Conservation (phyloP, 192 early-diverging fungal genomes). For the Martensiomyces pterosporus region DNA sequence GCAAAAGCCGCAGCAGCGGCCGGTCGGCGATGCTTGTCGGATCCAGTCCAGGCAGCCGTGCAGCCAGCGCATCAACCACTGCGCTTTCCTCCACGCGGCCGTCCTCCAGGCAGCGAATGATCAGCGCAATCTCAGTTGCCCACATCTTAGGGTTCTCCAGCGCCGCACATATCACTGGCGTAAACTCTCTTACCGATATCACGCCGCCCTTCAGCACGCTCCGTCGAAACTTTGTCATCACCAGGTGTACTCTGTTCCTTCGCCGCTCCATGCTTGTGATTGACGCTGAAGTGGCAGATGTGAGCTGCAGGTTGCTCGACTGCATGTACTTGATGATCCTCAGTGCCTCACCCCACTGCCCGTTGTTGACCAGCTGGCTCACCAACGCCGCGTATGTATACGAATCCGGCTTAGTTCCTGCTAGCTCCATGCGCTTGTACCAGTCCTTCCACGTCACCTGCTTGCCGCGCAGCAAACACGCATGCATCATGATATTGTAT, state of each 20-base stretch:
- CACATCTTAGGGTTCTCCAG: slow-evolving; percentile 17
- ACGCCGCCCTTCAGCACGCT: slow-evolving; percentile 2
- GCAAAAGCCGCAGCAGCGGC: slow-evolving; percentile 20
- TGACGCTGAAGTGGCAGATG: slow-evolving; percentile 4
- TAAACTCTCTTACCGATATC: slow-evolving; percentile 16
- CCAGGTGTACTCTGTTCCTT: slow-evolving; percentile 2
- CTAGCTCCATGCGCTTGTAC: slow-evolving; percentile 19
- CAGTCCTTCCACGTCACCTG: slow-evolving; percentile 23
- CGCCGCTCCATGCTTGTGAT: slow-evolving; percentile 19
- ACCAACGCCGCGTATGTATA: slow-evolving; percentile 21
- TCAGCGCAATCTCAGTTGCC: slow-evolving; percentile 32
- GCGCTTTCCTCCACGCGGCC: slow-evolving; percentile 23
- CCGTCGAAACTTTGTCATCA: slow-evolving; percentile 24
- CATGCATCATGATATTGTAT: slow-evolving; percentile 39
- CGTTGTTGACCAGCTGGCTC: slow-evolving; percentile 16
- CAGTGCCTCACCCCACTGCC: slow-evolving; percentile 33
- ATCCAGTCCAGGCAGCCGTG: slow-evolving; percentile 26
- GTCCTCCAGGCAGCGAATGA: slow-evolving; percentile 22
- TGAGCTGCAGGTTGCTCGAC: slow-evolving; percentile 2
- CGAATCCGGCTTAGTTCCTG: slow-evolving; percentile 7
- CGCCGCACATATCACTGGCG: slow-evolving; percentile 10
- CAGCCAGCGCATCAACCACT: slow-evolving; percentile 29
- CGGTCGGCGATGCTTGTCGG: not conserved
- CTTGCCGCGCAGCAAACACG: slow-evolving; percentile 24
- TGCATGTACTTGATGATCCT: slow-evolving; percentile 17